A percentile compares a stretch with the other conserved stretches of the same genome.
phyloP scores from a whole-genome alignment of 208 protist genomes.

The Leishmania arabica region DNA sequence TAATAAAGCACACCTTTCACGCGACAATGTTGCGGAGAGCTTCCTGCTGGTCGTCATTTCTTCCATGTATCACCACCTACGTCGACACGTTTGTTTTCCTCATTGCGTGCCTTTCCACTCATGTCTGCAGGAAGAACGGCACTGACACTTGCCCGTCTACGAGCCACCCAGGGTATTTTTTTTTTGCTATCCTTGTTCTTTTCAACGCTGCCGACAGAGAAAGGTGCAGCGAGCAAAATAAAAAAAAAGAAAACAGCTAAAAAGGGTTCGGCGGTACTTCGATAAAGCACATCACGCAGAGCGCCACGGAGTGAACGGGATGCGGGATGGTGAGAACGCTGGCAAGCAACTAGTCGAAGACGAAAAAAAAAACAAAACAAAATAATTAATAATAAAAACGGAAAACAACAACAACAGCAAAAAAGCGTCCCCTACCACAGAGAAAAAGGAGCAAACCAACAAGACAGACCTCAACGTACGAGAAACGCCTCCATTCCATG shows the following conservation, averaged over 20 bases:
- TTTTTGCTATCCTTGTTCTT: not conserved
- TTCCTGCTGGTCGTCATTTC: not conserved
- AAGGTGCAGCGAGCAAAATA: not conserved
- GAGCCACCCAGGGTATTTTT: not conserved
- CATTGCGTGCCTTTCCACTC: no score
- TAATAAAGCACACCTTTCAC: not conserved
- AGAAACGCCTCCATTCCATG: not conserved
- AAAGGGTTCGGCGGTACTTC: not conserved
- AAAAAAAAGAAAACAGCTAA: not conserved
- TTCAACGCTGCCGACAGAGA: not conserved
- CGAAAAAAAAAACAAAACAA: not conserved
- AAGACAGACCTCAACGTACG: no score
- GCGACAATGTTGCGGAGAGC: not conserved
- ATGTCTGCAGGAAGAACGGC: no score
- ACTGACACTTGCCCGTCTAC: no score
- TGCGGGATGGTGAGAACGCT: not conserved
- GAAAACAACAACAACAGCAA: no score
- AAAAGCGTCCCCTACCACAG: no score
- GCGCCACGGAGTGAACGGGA: not conserved
- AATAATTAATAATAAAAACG: not conserved
- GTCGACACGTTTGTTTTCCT: no score
- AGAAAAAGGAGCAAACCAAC: no score
- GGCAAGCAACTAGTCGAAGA: not conserved
- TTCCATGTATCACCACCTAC: not conserved
- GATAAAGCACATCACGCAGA: not conserved